These are phyloP conservation scores for Paratinospora sagittata DNA, from an alignment of 164 flowering plant genomes.

Conservation along the genomic window DNA sequence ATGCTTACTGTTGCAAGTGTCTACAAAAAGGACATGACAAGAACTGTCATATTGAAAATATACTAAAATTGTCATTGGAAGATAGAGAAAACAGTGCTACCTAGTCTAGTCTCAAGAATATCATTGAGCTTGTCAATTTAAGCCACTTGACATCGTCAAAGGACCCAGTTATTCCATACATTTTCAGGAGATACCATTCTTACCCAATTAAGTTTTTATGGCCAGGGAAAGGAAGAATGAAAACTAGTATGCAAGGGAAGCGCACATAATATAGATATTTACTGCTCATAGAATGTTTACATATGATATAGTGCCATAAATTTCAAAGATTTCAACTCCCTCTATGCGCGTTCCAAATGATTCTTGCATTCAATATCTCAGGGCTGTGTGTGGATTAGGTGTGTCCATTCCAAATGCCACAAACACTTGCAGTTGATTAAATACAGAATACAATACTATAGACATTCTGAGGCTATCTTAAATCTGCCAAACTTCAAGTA, in stretches of 20 bases:
- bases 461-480: conserved; percentile 2
- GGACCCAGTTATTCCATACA: no score
- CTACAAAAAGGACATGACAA: conserved; percentile 29
- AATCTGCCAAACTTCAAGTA: conserved; percentile 9
- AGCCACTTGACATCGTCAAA: no score
- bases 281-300: neutral
- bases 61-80: neutral
- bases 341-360: neutral
- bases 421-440: neutral
- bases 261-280: neutral
- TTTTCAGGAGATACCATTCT: no score
- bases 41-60: neutral
- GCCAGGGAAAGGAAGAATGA: neutral
- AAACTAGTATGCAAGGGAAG: neutral
- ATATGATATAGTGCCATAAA: neutral
- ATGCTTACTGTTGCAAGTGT: conserved; percentile 52
- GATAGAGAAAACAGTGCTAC: neutral
- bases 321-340: neutral
- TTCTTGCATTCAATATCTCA: neutral
- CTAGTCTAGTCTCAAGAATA: neutral
- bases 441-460: neutral
- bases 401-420: conserved; percentile 8
- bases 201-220: neutral
- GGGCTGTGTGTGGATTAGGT: neutral
- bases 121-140: neutral